Base-by-base conservation (phyloP, 78 protist species). In the Dictyostelium capitatum region DNA sequence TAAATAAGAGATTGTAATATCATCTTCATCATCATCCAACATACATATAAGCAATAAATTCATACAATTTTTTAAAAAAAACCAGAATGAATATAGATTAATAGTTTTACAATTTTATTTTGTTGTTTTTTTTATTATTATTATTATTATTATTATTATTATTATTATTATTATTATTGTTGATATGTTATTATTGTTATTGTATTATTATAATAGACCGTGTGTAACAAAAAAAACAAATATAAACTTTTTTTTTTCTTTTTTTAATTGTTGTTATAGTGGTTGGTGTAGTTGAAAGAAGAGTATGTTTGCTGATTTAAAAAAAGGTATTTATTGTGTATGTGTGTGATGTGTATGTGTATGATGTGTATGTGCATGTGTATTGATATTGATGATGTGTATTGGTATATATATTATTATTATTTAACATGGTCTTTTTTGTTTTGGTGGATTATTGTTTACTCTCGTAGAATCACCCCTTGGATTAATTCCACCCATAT, bases 401-500 rank as follows among this genome's bases (percentile, higher is more conserved):
- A 37, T 37, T 37, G 43, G 2, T 37, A 37, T 37, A 15, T 17
- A 14, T 70, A 41, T 41, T 70, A 41, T 70, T 30, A 14, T 41
- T 70, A 19, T 17, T 30, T 41, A 70, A 41, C 51, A 41, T 41
- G 4, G 28, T 70, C 15, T 70, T 17, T 70, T 41, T 41, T 70
- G 15, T 32, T 10, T 8, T 3, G 25, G 10, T 15, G 17, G 3
- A 11, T 59, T 59, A 1, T 37, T 69, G 0, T 12, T 23, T 15
- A 28, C 37, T 64, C 14, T 64, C 9, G 23, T 5, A 64, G 30
- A 17, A 64, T 37, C 50, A 53, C 48, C 50, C 53, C 82, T 54
- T 48, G 67, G 67, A 14, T 8, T 8, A 25, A 23, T 28, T 28
- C 57, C 78, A 41, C 90, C 90, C 59, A 77, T 47, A 25, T 65